Evolutionary conservation across 352 stramenopile species (phyloP).

Genomic region (Pythium sukuiense): DNA sequence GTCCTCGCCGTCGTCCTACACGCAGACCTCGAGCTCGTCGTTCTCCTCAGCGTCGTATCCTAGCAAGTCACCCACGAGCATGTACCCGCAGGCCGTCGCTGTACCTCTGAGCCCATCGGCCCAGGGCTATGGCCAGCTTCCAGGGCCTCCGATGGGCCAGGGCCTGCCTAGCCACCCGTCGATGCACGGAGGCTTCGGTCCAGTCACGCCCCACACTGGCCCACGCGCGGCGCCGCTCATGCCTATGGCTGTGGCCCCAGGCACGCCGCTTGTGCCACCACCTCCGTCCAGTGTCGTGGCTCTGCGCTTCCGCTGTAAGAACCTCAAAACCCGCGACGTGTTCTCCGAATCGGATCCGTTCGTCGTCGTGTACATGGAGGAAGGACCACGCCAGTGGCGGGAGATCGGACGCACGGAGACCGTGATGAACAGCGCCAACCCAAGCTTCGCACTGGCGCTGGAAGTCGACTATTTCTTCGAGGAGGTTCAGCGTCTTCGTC

Average conservation of each 20-base stretch:
- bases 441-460: slow-evolving; percentile 69
- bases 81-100: slow-evolving; percentile 10
- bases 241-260: slow-evolving; percentile 11
- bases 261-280: slow-evolving; percentile 24
- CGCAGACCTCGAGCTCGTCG: slow-evolving; percentile 1
- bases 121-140: not conserved
- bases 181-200: slow-evolving; percentile 24
- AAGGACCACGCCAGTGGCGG: slow-evolving; percentile 46
- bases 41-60: slow-evolving; percentile 12
- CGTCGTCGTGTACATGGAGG: slow-evolving; percentile 71
- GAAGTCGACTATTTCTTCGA: slow-evolving; percentile 80
- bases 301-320: slow-evolving; percentile 67
- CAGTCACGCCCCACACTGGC: slow-evolving; percentile 23
- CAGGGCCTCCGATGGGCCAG: not conserved
- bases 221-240: slow-evolving; percentile 19
- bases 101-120: not conserved
- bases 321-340: slow-evolving; percentile 69
- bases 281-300: slow-evolving; percentile 64
- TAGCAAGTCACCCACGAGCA: not conserved
- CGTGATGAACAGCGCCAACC: slow-evolving; percentile 62
- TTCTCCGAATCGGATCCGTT: slow-evolving; percentile 77
- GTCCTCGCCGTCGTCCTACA: slow-evolving; percentile 6
- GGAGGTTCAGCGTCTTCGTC: slow-evolving; percentile 72
- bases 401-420: slow-evolving; percentile 82
- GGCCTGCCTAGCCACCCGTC: slow-evolving; percentile 7